Base-by-base conservation (phyloP, 2,329 filamentous ascomycete species). In the Cadophora sp. region DNA sequence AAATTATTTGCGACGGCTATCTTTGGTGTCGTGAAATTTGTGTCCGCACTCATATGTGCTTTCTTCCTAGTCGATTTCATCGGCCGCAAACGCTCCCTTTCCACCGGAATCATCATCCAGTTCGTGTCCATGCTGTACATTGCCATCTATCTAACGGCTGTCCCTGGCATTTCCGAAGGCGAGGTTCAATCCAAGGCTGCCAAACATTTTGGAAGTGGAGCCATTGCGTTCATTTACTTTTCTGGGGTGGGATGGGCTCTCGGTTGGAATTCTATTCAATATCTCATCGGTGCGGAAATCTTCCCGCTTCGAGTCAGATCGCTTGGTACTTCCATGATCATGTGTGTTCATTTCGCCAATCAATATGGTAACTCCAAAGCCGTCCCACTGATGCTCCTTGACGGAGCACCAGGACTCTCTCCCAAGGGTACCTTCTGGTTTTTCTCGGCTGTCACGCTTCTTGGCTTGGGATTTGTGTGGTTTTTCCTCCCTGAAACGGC, bases 21-120 rank as follows among this genome's bases (percentile, higher is more conserved):
- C 62, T 93, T 94, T 64, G 92, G 92, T 55, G 86, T 94, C 64
- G 83, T 94, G 74, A 94, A 94, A 77, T 86, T 94, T 64, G 77
- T 87, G 6, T 85, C 90, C 0, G 87, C 90, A 9, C 76, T 94
- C 40, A 72, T 87, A 46, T 94, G 91, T 77, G 91, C 92, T 0
- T 84, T 94, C 65, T 93, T 94, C 84, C 85, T 94, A 8, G 91
- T 94, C 72, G 92, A 95, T 73, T 89, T 91, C 67, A 89, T 94
- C 71, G 92, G 92, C 4, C 89, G 92, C 67, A 94, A 93, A 79
- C 86, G 88, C 11, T 83, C 89, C 0, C 82, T 91, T 0, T 82
- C 89, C 22, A 77, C 84, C 0, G 89, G 89, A 3, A 90, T 91
- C 72, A 81, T 81, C 2, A 80, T 90, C 1, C 89, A 91, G 76